Evolutionary conservation across 305 asterid species (phyloP).

Genomic region (Plantago rigida): DNA sequence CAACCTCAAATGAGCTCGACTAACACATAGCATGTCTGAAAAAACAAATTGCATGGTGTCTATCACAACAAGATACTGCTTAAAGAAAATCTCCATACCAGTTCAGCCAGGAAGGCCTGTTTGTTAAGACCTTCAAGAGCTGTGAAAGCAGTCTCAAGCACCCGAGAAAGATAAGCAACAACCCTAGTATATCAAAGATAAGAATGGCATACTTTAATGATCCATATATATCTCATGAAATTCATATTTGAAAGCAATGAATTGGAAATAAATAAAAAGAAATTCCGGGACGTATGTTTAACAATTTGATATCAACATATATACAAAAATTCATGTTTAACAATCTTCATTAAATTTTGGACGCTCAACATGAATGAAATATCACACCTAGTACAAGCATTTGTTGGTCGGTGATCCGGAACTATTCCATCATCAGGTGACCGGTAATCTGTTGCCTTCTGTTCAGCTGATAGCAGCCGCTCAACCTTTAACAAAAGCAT

Average conservation of each 20-base stretch:
- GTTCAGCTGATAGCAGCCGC: constrained; percentile 83
- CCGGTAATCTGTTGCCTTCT: constrained; percentile 74
- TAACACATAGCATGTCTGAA: background rate
- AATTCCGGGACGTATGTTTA: constrained; percentile 1
- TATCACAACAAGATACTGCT: constrained; percentile 16
- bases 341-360: constrained; percentile 19
- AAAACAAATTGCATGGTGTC: constrained; percentile 23
- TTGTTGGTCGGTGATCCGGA: constrained; percentile 94
- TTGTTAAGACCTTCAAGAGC: constrained; percentile 95
- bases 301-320: constrained; percentile 14
- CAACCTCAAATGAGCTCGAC: constrained; percentile 10
- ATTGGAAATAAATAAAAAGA: constrained; percentile 3
- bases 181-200: constrained; percentile 48
- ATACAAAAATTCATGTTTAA: constrained; percentile 21
- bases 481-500: constrained; percentile 57
- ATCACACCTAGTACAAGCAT: constrained; percentile 78
- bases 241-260: background rate
- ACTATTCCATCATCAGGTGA: constrained; percentile 84
- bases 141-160: constrained; percentile 95
- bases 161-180: constrained; percentile 89
- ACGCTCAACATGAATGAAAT: constrained; percentile 16
- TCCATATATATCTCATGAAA: background rate
- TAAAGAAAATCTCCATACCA: constrained; percentile 43
- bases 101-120: constrained; percentile 83
- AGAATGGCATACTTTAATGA: constrained; percentile 13